Evolutionary conservation across 1,139 yeast genomes (phyloP), one percentile per base, ranked within the genome.

Genomic region (Scheffersomyces cryptocercus): DNA sequence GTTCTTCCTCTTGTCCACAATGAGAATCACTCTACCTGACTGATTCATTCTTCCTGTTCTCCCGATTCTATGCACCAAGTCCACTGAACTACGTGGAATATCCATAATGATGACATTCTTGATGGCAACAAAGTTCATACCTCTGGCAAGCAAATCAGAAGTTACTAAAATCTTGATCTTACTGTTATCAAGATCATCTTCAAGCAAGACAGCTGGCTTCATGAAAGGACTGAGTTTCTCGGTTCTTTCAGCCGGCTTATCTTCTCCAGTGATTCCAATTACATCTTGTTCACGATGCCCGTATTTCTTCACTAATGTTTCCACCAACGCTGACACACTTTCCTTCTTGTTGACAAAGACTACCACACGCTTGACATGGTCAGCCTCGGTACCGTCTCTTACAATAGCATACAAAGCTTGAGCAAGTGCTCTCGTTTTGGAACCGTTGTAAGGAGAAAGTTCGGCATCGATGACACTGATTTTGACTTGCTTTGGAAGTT

Each of bases 31-130:
- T 49, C 97, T 76, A 13, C 99, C 99, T 36, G 85, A 76, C 59
- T 87, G 90, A 42, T 86, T 87, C 85, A 90, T 85, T 59, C 99
- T 73, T 4, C 97, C 98, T 0, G 98, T 93, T 66, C 99, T 79
- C 2, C 99, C 99, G 4, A 90, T 85, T 49, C 99, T 73, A 60
- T 93, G 99, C 15, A 93, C 82, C 46, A 93, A 73, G 64, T 91
- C 99, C 28, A 88, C 85, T 0, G 97, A 81, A 7, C 86, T 84
- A 44, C 79, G 76, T 4, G 99, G 99, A 39, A 90, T 79, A 58
- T 93, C 98, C 69, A 85, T 85, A 41, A 93, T 68, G 32, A 93
- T 76, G 14, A 93, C 89, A 55, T 90, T 90, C 52, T 90, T 79
- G 35, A 93, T 82, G 14, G 88, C 87, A 47, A 79, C 77, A 68